phyloP scores from a whole-genome alignment of 208 protist genomes.

The Trichomonas tenax region DNA sequence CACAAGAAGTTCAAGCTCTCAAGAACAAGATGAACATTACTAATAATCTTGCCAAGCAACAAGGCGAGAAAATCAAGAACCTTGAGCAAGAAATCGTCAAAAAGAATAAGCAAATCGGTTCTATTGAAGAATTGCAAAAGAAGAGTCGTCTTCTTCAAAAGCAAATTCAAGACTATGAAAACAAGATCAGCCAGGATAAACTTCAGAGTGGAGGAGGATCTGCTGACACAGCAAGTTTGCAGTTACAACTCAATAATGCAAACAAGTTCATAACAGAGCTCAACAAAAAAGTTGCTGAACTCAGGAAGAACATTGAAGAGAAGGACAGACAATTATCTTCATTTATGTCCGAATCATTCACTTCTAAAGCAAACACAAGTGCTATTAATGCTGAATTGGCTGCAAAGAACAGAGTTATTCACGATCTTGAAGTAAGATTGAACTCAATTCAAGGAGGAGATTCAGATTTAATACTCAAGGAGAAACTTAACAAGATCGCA shows the following conservation, averaged over 20 bases:
- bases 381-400: too few relatives aligned
- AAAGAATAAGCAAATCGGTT: background rate
- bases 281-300: background rate
- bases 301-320: background rate
- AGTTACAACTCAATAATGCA: background rate
- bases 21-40: background rate
- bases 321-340: background rate
- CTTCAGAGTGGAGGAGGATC: background rate
- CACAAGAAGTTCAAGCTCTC: background rate
- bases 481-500: background rate
- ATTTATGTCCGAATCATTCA: background rate
- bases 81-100: background rate
- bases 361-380: too few relatives aligned
- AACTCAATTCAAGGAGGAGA: background rate
- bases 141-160: background rate
- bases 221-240: background rate
- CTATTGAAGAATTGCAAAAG: background rate
- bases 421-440: background rate
- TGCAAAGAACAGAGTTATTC: too few relatives aligned
- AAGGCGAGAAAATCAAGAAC: background rate
- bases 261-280: background rate
- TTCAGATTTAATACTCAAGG: background rate
- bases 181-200: background rate
- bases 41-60: background rate
- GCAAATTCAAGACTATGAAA: background rate